Evolutionary conservation across 2,329 filamentous ascomycete species (phyloP).

Genomic region (Alternaria brassicae): DNA sequence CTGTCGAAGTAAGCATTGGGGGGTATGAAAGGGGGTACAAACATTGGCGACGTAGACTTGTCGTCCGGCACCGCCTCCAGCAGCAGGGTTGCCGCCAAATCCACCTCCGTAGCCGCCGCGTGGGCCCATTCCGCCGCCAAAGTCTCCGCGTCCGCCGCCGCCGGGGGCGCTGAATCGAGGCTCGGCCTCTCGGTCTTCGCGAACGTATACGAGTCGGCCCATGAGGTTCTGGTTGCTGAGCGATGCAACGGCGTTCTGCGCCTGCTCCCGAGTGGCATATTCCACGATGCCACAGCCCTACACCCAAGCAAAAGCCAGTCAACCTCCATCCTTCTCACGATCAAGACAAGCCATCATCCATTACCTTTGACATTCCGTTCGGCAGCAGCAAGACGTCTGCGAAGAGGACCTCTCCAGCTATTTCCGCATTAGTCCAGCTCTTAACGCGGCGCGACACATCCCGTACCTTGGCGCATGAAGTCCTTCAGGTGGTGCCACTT

Average conservation of each 20-base stretch:
- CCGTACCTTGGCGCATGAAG: conserved; percentile 98
- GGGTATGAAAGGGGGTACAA: conserved; percentile 62
- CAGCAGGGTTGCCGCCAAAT: conserved; percentile 61
- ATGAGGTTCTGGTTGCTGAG: conserved; percentile 99
- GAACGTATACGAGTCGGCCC: conserved; percentile 97
- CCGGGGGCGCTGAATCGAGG: conserved; percentile 86
- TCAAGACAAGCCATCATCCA: conserved; percentile 85
- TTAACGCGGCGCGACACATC: conserved; percentile 22
- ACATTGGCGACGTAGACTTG: conserved; percentile 99
- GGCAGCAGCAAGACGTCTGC: conserved; percentile 99
- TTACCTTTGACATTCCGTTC: conserved; percentile 99
- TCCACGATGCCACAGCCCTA: conserved; percentile 99
- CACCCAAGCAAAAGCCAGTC: conserved; percentile 88
- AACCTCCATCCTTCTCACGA: conserved; percentile 92
- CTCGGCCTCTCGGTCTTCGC: conserved; percentile 98
- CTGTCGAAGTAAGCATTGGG: conserved; percentile 34
- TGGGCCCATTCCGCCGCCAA: conserved; percentile 48
- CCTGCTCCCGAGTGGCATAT: conserved; percentile 99
- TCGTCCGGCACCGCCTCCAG: conserved; percentile 72
- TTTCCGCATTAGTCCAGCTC: conserved; percentile 47
- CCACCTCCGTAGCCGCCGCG: conserved; percentile 56
- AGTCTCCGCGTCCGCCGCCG: conserved; percentile 61
- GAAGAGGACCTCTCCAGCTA: conserved; percentile 99
- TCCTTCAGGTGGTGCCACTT: conserved; percentile 99
- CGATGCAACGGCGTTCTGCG: conserved; percentile 94